phyloP scores from a whole-genome alignment of 805 yeast species.

The Suhomyces faveliae region DNA sequence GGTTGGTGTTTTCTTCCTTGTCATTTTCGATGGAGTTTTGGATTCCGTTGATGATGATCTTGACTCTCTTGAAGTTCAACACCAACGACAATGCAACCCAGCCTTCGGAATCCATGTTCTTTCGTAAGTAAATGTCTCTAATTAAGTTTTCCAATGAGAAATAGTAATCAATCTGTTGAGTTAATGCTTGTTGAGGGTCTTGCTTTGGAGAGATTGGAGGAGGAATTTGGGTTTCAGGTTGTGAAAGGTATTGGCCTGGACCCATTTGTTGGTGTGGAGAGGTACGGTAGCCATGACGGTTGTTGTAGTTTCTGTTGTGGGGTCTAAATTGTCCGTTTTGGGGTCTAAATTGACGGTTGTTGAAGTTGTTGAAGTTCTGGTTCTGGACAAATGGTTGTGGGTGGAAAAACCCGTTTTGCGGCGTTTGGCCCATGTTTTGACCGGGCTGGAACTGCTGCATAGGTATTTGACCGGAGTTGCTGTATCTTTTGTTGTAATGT shows the following conservation, averaged over 20 bases:
- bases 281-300: slow-evolving; percentile 20
- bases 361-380: slow-evolving; percentile 24
- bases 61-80: slow-evolving; percentile 73
- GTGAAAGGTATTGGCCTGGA: slow-evolving; percentile 15
- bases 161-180: slow-evolving; percentile 81
- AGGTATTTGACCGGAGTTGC: slow-evolving; percentile 12
- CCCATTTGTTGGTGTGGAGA: slow-evolving; percentile 15
- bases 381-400: slow-evolving; percentile 30
- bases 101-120: slow-evolving; percentile 76
- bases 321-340: slow-evolving; percentile 19
- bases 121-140: slow-evolving; percentile 79
- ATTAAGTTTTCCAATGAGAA: slow-evolving; percentile 83
- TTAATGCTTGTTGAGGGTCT: slow-evolving; percentile 44
- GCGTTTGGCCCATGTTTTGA: slow-evolving; percentile 1
- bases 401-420: slow-evolving; percentile 28
- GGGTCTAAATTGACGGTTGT: slow-evolving; percentile 28
- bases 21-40: slow-evolving; percentile 31
- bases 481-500: slow-evolving; percentile 17
- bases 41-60: slow-evolving; percentile 47
- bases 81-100: slow-evolving; percentile 63
- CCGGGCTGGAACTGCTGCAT: neutral
- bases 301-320: slow-evolving; percentile 13
- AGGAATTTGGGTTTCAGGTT: slow-evolving; percentile 29
- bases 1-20: slow-evolving; percentile 22
- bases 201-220: slow-evolving; percentile 49